These are phyloP conservation scores for Botrytis paeoniae DNA, from an alignment of 2,329 filamentous ascomycete species.

Conservation along the genomic window DNA sequence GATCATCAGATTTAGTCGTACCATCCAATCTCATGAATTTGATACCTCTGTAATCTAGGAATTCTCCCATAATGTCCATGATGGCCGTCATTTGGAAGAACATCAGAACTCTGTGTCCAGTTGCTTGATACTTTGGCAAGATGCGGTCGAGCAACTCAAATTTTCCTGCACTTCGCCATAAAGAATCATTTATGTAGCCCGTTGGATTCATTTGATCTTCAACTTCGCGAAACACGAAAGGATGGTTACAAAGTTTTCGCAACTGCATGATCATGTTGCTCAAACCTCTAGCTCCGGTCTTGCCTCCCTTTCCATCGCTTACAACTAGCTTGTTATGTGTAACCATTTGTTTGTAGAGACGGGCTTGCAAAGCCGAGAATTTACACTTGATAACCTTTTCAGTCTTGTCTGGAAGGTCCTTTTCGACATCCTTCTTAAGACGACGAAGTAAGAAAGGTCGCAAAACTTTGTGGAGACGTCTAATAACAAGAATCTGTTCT, in stretches of 20 bases:
- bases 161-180: slow-evolving; percentile 96
- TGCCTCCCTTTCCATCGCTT: slow-evolving; percentile 91
- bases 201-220: slow-evolving; percentile 96
- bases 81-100: slow-evolving; percentile 99
- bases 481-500: slow-evolving; percentile 97
- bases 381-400: slow-evolving; percentile 99
- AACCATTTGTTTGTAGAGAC: slow-evolving; percentile 95
- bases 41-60: slow-evolving; percentile 77
- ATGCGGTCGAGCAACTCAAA: slow-evolving; percentile 93
- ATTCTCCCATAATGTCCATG: slow-evolving; percentile 99
- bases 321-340: slow-evolving; percentile 93
- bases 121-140: slow-evolving; percentile 86
- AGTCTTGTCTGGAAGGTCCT: slow-evolving; percentile 97
- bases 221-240: slow-evolving; percentile 96
- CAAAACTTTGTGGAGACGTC: slow-evolving; percentile 95
- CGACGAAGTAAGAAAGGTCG: slow-evolving; percentile 95
- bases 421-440: slow-evolving; percentile 99
- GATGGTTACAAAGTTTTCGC: slow-evolving; percentile 97
- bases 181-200: slow-evolving; percentile 82
- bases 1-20: slow-evolving; percentile 95
- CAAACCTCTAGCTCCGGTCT: slow-evolving; percentile 87
- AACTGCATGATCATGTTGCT: slow-evolving; percentile 99
- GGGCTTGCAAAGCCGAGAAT: slow-evolving; percentile 89
- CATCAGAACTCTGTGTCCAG: slow-evolving; percentile 94
- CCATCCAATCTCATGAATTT: slow-evolving; percentile 91